These are phyloP conservation scores for Geranium rotundifolium DNA, from an alignment of 345 rosid genomes.

Conservation along the genomic window DNA sequence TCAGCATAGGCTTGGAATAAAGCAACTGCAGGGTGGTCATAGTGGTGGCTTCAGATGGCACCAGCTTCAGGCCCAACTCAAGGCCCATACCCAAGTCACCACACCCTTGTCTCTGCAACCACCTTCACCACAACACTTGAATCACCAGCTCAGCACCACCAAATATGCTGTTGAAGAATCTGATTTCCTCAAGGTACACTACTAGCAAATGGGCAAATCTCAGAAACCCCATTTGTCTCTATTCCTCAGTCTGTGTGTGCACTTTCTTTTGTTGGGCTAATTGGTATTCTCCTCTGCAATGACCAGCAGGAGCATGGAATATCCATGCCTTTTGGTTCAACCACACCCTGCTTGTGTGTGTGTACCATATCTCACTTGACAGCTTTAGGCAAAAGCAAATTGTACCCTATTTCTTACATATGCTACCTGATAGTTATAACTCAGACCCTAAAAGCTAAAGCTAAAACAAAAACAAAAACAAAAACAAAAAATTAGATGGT, in stretches of 20 bases:
- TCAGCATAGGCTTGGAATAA: slow-evolving; percentile 15
- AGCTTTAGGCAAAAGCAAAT: neutral
- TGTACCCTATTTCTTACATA: neutral
- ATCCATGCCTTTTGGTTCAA: slow-evolving; percentile 12
- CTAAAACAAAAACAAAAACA: too few relatives aligned
- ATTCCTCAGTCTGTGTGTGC: slow-evolving; percentile 1
- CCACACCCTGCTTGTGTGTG: neutral
- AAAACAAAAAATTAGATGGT: neutral
- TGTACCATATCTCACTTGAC: neutral
- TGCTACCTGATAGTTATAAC: neutral
- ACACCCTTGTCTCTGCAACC: slow-evolving; percentile 13
- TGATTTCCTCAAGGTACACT: slow-evolving; percentile 34
- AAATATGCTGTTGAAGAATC: slow-evolving; percentile 21
- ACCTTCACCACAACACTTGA: neutral
- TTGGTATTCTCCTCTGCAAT: slow-evolving; percentile 3
- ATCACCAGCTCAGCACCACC: neutral
- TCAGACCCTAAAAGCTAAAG: neutral
- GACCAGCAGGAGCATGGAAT: slow-evolving; percentile 18
- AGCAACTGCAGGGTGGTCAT: slow-evolving; percentile 13
- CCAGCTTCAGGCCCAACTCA: too few relatives aligned
- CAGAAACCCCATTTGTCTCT: neutral
- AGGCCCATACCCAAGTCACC: slow-evolving; percentile 15
- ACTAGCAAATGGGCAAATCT: neutral
- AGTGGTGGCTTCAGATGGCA: slow-evolving; percentile 27
- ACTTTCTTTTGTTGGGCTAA: slow-evolving; percentile 18